Evolutionary conservation across 345 rosid genomes (phyloP), one percentile per base, ranked within the genome.

Genomic region (Aethionema arabicum): DNA sequence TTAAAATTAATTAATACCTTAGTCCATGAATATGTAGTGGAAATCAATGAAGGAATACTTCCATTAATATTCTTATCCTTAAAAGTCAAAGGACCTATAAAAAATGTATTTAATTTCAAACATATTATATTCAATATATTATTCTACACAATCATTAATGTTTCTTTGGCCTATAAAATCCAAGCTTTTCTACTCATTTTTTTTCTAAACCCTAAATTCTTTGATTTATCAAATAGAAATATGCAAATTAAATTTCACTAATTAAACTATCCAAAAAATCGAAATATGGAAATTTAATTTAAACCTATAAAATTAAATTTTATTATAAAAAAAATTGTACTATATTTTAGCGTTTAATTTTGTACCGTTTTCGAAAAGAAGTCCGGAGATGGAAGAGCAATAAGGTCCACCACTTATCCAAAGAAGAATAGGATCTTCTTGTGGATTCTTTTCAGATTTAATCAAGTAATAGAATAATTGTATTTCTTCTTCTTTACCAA

Each of bases 391-490:
- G 4, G 73, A 64, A 1, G 82, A 70, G 68, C 89, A 84, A 14
- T 79, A 82, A 12, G 89, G 89, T 33, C 89, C 86, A 9, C 89
- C 89, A 9, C 80, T 77, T 6, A 84, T 65, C 89, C 89, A 83
- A 16, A 83, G 72, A 55, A 83, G 6, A 46, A 84, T 70, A 56
- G 86, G 79, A 38, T 79, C 84, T 5, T 64, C 52, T 12, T 59
- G 32, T 0, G 82, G 78, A 52, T 72, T 65, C 44, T 79, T 73
- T 59, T 81, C 79, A 1, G 89, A 84, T 64, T 75, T 63, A 9
- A 79, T 38, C 31, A 79, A 83, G 69, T 77, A 81, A 67, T 79
- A 84, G 37, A 84, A 84, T 5, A 81, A 72, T 59, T 76, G 85
- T 16, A 57, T 16, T 9, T 54, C 74, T 11, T 74, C 81, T n/a